These are phyloP conservation scores for Maudiozyma pseudohumilis DNA, from an alignment of 805 yeast species.

Conservation along the genomic window DNA sequence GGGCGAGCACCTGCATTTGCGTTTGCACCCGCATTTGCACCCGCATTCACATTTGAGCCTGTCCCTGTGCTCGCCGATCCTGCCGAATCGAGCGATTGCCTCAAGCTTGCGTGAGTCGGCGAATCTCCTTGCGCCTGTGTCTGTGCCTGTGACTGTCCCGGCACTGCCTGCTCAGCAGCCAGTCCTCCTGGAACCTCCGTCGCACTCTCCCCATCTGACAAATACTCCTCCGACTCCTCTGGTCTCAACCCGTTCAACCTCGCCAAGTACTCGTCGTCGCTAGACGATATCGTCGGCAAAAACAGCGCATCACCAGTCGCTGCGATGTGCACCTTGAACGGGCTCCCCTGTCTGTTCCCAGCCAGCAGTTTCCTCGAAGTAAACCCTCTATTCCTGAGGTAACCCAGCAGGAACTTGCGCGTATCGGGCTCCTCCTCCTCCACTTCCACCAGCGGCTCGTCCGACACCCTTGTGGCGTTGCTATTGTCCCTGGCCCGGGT, in stretches of 20 bases:
- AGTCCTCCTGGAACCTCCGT: too few species aligned
- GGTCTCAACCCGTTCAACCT: slow-evolving; percentile 19
- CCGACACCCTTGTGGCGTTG: neutral
- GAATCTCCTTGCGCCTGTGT: too few species aligned
- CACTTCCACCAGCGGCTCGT: neutral
- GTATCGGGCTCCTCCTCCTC: slow-evolving; percentile 3
- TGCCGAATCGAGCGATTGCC: too few species aligned
- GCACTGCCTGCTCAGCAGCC: too few species aligned
- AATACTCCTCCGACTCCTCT: slow-evolving; percentile 4
- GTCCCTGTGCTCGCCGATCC: neutral
- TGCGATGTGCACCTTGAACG: slow-evolving; percentile 21
- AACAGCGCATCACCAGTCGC: slow-evolving; percentile 31
- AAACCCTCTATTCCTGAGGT: slow-evolving; percentile 24
- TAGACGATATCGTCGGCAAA: slow-evolving; percentile 27
- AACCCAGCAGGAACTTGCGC: slow-evolving; percentile 12
- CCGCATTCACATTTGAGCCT: neutral
- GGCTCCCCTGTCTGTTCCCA: slow-evolving; percentile 6
- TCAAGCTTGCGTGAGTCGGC: too few species aligned
- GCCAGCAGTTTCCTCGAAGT: slow-evolving; percentile 13
- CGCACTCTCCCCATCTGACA: slow-evolving; percentile 4
- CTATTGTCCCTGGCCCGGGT: neutral
- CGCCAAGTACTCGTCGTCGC: slow-evolving; percentile 27
- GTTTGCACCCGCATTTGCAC: too few species aligned
- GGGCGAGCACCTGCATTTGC: neutral
- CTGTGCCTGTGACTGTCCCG: too few species aligned